Conservation (phyloP, 2,329 filamentous ascomycete genomes). For the Cadophora malorum region DNA sequence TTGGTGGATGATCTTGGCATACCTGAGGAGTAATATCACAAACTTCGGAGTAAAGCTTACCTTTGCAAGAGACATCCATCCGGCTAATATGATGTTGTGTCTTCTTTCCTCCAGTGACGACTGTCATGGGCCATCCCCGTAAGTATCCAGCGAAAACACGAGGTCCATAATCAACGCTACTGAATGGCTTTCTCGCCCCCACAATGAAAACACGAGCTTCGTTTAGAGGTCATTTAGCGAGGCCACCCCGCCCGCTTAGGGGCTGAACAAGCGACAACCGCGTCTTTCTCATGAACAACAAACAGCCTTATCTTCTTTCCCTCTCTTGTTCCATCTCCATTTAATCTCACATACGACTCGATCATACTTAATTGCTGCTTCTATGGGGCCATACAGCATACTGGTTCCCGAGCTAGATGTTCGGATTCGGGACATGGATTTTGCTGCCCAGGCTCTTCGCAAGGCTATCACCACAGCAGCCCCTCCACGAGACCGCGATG, state of each 20-base stretch:
- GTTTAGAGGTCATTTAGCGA: not conserved
- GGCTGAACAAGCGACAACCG: not conserved
- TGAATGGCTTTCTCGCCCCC: not conserved
- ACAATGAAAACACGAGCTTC: not conserved
- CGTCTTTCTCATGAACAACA: not conserved
- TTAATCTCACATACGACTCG: not conserved
- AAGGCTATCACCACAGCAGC: not conserved
- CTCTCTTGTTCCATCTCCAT: not conserved
- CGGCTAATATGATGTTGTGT: not conserved
- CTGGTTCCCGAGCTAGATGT: constrained; percentile 14
- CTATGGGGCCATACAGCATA: not conserved
- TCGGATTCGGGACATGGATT: constrained; percentile 5
- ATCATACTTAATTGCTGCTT: too few relatives aligned
- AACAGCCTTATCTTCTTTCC: not conserved
- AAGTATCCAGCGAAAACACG: not conserved
- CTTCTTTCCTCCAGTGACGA: not conserved
- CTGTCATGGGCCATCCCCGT: not conserved
- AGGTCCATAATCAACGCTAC: not conserved
- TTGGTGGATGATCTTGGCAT: constrained; percentile 4
- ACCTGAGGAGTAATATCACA: not conserved
- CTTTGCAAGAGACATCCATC: not conserved
- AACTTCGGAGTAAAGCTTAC: not conserved
- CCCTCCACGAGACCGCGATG: not conserved
- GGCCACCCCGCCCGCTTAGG: not conserved
- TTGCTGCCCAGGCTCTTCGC: not conserved